These are phyloP conservation scores for Fusarium hostae DNA, from an alignment of 2,329 filamentous ascomycete species.

Conservation along the genomic window DNA sequence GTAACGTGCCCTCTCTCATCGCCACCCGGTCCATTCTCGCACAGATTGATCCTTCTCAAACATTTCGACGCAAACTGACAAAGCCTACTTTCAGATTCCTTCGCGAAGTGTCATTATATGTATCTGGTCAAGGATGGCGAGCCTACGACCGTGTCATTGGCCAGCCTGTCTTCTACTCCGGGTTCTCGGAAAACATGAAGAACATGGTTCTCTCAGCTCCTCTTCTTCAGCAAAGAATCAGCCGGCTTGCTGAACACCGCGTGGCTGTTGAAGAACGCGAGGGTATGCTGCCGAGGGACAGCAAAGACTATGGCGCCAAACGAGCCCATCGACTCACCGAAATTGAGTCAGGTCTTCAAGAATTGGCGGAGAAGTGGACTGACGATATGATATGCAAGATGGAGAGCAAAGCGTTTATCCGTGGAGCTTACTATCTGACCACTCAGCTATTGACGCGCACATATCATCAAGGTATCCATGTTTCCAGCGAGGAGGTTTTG, in stretches of 20 bases:
- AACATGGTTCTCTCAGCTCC: constrained; percentile 78
- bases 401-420: constrained; percentile 92
- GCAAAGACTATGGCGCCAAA: constrained; percentile 63
- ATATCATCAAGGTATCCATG: constrained; percentile 97
- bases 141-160: constrained; percentile 92
- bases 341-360: constrained; percentile 77
- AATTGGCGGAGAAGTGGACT: constrained; percentile 87
- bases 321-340: constrained; percentile 67
- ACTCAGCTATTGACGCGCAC: constrained; percentile 91
- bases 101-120: constrained; percentile 91
- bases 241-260: constrained; percentile 78
- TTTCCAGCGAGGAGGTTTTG: constrained; percentile 92
- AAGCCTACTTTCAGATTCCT: constrained; percentile 72
- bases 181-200: constrained; percentile 93
- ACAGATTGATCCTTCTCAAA: neutral
- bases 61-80: constrained; percentile 15
- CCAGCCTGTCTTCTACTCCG: constrained; percentile 91
- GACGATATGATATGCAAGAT: constrained; percentile 99
- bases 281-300: constrained; percentile 70
- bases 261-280: constrained; percentile 81
- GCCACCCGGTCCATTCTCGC: neutral
- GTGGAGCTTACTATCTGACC: constrained; percentile 87
- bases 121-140: constrained; percentile 94
- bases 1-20: constrained; percentile 49
- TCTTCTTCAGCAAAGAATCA: constrained; percentile 78